phyloP scores from a whole-genome alignment of 2,329 filamentous ascomycete species.

The Verticillium albo-atrum region DNA sequence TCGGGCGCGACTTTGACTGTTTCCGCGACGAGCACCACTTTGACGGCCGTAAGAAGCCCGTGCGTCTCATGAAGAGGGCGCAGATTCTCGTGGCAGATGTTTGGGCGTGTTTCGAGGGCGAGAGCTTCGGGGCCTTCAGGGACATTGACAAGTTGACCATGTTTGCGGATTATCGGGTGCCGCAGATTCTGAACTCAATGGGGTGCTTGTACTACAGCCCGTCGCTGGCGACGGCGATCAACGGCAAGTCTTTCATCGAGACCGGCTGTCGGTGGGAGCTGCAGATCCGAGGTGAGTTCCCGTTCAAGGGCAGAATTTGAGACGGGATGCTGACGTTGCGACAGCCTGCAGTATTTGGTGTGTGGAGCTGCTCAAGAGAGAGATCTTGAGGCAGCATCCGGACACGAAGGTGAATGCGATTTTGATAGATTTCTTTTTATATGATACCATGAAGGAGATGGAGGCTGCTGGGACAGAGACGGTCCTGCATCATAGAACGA shows the following conservation, averaged over 20 bases:
- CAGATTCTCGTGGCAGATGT: conserved; percentile 95
- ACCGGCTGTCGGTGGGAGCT: conserved; percentile 76
- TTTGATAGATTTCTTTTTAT: conserved; percentile 94
- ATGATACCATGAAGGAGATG: conserved; percentile 86
- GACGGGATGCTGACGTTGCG: neutral
- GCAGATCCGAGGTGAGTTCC: conserved; percentile 69
- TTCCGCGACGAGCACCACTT: conserved; percentile 80
- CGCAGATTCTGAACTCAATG: conserved; percentile 82
- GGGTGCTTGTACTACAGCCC: conserved; percentile 84
- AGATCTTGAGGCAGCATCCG: conserved; percentile 72
- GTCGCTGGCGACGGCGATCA: conserved; percentile 66
- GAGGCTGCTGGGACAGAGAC: conserved; percentile 59
- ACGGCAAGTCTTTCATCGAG: conserved; percentile 58
- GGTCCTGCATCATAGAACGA: conserved; percentile 81
- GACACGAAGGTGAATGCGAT: conserved; percentile 77
- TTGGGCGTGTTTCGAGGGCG: conserved; percentile 91
- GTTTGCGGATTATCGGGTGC: conserved; percentile 97
- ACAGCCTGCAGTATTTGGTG: conserved; percentile 91
- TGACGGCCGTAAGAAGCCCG: conserved; percentile 61
- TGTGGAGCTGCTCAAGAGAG: conserved; percentile 78
- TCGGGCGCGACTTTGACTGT: conserved; percentile 77
- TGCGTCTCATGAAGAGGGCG: conserved; percentile 87
- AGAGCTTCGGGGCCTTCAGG: conserved; percentile 71
- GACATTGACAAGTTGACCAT: conserved; percentile 97
- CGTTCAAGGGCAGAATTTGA: neutral